phyloP scores from a whole-genome alignment of 192 early-diverging fungal genomes.

The Backusella luteola region DNA sequence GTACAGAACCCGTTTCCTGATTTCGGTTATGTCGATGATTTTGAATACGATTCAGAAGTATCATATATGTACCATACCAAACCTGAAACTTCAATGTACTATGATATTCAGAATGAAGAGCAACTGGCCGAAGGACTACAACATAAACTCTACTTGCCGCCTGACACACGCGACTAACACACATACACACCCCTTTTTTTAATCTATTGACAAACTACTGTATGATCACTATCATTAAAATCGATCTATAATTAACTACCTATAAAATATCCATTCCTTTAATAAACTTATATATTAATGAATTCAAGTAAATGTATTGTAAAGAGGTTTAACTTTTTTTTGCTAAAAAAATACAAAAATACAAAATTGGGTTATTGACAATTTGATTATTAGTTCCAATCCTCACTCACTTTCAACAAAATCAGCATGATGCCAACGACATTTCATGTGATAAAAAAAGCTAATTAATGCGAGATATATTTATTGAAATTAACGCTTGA shows the following conservation, averaged over 20 bases:
- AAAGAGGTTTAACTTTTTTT: not conserved
- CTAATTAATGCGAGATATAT: not conserved
- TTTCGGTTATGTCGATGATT: not conserved
- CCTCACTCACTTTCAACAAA: not conserved
- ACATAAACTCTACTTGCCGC: not conserved
- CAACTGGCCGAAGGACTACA: not conserved
- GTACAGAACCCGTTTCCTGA: not conserved
- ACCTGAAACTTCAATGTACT: not conserved
- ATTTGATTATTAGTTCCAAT: not conserved
- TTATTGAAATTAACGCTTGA: no score
- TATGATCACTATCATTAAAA: not conserved
- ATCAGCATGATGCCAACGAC: not conserved
- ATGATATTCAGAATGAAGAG: not conserved
- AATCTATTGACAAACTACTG: not conserved
- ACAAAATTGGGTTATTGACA: not conserved
- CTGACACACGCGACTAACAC: not conserved
- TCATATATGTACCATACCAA: conserved; percentile 1
- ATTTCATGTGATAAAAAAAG: not conserved
- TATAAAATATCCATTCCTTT: not conserved
- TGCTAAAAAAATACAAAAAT: no score
- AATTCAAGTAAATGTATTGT: not conserved
- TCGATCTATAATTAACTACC: not conserved
- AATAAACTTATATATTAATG: not conserved
- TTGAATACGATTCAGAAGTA: not conserved
- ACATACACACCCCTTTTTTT: not conserved